Conservation (phyloP, 176 grass and related monocot species). For the Triticum monococcum region DNA sequence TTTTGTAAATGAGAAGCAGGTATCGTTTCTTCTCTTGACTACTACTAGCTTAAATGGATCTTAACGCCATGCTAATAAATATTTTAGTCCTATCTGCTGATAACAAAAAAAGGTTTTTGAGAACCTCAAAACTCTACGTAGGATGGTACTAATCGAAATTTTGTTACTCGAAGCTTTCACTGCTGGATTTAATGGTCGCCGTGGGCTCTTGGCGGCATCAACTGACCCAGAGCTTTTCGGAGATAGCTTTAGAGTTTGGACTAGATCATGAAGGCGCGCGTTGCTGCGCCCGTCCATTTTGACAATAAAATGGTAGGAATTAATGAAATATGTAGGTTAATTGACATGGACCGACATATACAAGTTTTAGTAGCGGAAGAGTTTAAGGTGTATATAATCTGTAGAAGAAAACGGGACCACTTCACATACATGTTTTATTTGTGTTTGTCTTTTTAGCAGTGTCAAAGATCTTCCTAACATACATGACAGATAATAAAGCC, state of each 20-base stretch:
- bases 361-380: too few species aligned
- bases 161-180: background rate
- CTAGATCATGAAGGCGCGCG: too few species aligned
- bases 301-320: too few species aligned
- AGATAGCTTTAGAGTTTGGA: background rate
- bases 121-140: background rate
- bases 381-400: too few species aligned
- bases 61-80: background rate
- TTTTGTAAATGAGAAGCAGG: constrained; percentile 94
- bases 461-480: too few species aligned
- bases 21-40: constrained; percentile 36
- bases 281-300: too few species aligned
- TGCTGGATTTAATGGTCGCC: background rate
- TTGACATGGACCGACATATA: too few species aligned
- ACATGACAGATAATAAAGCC: too few species aligned
- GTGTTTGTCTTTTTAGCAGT: too few species aligned
- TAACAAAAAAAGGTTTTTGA: background rate
- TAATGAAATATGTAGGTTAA: too few species aligned
- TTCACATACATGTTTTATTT: too few species aligned
- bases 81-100: constrained; percentile 1
- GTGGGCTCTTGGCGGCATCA: background rate
- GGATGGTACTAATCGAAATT: background rate
- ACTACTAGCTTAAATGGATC: constrained; percentile 17
- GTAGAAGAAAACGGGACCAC: too few species aligned
- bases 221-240: background rate